Conservation (phyloP, 768 basidiomycete species). For the Agrocybe chaxingu region DNA sequence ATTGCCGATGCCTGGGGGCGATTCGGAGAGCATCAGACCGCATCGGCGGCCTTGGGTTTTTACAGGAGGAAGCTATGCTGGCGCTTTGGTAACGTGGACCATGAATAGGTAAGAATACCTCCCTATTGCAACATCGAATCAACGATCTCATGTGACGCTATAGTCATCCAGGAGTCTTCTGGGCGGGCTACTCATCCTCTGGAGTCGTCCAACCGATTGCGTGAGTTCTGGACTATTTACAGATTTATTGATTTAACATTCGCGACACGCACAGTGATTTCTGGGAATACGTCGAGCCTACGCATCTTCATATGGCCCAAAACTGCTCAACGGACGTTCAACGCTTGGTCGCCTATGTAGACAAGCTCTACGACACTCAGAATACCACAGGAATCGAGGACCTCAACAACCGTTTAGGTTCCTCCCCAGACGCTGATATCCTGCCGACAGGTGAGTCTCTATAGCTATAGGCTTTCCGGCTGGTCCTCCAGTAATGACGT, state of each 20-base stretch:
- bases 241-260: no score
- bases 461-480: constrained; percentile 36
- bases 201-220: constrained; percentile 2
- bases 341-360: constrained; percentile 57
- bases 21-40: neutral
- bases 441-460: constrained; percentile 64
- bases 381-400: constrained; percentile 42
- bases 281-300: constrained; percentile 72
- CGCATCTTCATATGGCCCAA: constrained; percentile 58
- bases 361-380: constrained; percentile 44
- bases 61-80: neutral
- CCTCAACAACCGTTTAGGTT: constrained; percentile 56
- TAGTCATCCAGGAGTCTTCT: constrained; percentile 1
- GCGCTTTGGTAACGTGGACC: neutral
- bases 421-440: constrained; percentile 33
- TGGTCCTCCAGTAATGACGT: neutral
- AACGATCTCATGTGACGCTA: neutral
- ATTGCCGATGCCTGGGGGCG: neutral
- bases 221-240: neutral
- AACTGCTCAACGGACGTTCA: constrained; percentile 75
- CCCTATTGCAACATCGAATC: no score
- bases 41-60: neutral
- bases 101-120: neutral
- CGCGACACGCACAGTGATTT: constrained; percentile 36
- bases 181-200: constrained; percentile 1